phyloP scores from a whole-genome alignment of 163 green algal genomes.

The Smithsoniella earleae region DNA sequence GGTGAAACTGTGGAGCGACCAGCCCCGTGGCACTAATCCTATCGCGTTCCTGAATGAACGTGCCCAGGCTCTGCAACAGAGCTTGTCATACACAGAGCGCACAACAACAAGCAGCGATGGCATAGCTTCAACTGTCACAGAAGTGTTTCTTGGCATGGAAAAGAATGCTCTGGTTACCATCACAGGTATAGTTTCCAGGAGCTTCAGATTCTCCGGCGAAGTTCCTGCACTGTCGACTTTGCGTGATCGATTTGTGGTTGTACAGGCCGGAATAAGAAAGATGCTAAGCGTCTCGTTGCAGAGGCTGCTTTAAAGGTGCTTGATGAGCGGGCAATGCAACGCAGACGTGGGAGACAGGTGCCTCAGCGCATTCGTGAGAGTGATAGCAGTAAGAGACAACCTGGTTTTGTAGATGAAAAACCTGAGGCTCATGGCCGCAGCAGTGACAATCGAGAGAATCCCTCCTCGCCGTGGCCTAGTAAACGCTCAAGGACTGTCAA shows the following conservation, averaged over 20 bases:
- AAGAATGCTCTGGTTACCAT: neutral
- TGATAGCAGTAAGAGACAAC: neutral
- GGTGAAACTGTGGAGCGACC: conserved; percentile 27
- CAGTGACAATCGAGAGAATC: neutral
- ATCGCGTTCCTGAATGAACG: conserved; percentile 3
- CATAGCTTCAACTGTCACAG: neutral
- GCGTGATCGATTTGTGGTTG: no score
- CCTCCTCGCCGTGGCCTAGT: neutral
- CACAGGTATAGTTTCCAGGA: neutral
- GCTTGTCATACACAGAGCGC: neutral
- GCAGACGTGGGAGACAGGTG: neutral
- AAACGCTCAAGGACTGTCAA: neutral
- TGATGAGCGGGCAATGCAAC: neutral
- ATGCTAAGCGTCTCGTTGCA: conserved; percentile 13
- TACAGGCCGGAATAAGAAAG: conserved; percentile 24
- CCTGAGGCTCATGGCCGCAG: neutral
- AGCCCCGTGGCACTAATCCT: neutral
- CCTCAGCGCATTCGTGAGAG: neutral
- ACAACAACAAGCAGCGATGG: neutral
- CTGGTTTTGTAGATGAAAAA: neutral
- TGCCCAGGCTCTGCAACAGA: neutral
- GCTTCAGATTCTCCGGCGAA: neutral
- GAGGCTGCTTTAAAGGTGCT: neutral
- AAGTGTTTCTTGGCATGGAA: neutral
- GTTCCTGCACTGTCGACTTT: no score